Conservation (phyloP, 2,329 filamentous ascomycete species). For the Pyrenochaeta sp. region DNA sequence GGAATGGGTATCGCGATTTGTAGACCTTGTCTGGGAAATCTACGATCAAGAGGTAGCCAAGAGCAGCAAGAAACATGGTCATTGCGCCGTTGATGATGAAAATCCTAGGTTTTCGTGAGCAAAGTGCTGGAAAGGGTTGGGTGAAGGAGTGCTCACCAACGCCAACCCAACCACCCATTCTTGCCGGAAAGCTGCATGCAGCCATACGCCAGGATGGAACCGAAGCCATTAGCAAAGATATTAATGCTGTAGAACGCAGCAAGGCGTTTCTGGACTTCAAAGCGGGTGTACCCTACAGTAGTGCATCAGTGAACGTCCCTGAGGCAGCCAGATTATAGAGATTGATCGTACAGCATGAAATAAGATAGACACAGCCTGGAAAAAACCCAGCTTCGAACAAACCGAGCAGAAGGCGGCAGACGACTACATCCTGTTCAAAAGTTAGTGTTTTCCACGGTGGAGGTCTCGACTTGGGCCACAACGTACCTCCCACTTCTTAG, state of each 20-base stretch:
- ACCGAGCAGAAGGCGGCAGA: conserved; percentile 26
- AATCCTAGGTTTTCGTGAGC: conserved; percentile 44
- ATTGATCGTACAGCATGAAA: too few species aligned
- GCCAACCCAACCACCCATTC: conserved; percentile 18
- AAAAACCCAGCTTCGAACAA: conserved; percentile 29
- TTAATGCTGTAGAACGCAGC: conserved; percentile 61
- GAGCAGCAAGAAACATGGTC: conserved; percentile 29
- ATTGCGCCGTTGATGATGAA: conserved; percentile 65
- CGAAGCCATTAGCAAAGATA: conserved; percentile 61
- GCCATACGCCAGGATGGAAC: conserved; percentile 58
- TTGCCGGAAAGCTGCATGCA: conserved; percentile 27
- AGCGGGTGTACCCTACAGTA: conserved; percentile 60
- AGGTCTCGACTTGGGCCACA: background rate
- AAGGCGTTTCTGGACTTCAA: conserved; percentile 57
- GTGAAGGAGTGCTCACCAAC: conserved; percentile 10
- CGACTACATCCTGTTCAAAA: conserved; percentile 21
- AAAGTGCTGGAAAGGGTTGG: background rate
- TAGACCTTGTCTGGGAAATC: conserved; percentile 42
- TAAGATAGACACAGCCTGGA: conserved; percentile 22
- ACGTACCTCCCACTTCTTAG: conserved; percentile 23
- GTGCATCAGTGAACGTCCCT: too few species aligned
- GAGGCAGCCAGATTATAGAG: too few species aligned
- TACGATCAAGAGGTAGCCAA: conserved; percentile 34
- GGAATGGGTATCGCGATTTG: conserved; percentile 23
- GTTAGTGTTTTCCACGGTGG: background rate